phyloP scores from a whole-genome alignment of 2,329 filamentous ascomycete genomes.

The Chalara sp. region DNA sequence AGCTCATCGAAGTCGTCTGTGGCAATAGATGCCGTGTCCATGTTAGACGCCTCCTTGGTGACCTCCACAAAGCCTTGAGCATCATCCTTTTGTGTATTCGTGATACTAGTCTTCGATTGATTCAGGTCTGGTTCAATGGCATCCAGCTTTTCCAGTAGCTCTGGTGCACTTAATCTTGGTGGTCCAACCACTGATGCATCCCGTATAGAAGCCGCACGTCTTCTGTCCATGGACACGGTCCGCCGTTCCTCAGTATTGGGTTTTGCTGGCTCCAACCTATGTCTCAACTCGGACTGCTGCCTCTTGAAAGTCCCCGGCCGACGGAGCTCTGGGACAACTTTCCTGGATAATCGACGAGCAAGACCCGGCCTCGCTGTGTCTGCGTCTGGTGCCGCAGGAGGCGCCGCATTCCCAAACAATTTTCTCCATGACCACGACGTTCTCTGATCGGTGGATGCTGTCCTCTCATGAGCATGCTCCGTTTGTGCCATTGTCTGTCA shows the following conservation, averaged over 20 bases:
- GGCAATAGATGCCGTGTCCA: conserved; percentile 23
- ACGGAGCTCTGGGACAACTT: conserved; percentile 72
- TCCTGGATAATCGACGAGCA: conserved; percentile 32
- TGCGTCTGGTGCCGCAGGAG: conserved; percentile 13
- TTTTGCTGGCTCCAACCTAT: conserved; percentile 61
- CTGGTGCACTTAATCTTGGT: conserved; percentile 24
- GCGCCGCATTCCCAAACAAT: conserved; percentile 20
- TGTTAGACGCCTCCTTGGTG: conserved; percentile 15
- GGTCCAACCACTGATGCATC: conserved; percentile 13
- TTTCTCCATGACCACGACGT: conserved; percentile 25
- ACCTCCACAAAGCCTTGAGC: conserved; percentile 22
- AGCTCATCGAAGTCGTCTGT: conserved; percentile 46
- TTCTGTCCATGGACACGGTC: conserved; percentile 59
- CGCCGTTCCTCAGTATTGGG: conserved; percentile 61
- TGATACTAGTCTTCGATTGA: conserved; percentile 6
- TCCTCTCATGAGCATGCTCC: conserved; percentile 18
- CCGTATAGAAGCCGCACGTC: conserved; percentile 17
- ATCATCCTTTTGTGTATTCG: conserved; percentile 12
- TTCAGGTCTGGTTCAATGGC: conserved; percentile 15
- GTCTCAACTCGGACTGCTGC: conserved; percentile 73
- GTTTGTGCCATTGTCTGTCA: conserved; percentile 22
- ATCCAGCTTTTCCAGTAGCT: conserved; percentile 19
- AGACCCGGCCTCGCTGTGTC: conserved; percentile 17
- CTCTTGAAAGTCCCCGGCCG: conserved; percentile 73
- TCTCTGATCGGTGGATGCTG: conserved; percentile 22